These are phyloP conservation scores for Penicillium janthinellum DNA, from an alignment of 2,329 filamentous ascomycete genomes.

Conservation along the genomic window DNA sequence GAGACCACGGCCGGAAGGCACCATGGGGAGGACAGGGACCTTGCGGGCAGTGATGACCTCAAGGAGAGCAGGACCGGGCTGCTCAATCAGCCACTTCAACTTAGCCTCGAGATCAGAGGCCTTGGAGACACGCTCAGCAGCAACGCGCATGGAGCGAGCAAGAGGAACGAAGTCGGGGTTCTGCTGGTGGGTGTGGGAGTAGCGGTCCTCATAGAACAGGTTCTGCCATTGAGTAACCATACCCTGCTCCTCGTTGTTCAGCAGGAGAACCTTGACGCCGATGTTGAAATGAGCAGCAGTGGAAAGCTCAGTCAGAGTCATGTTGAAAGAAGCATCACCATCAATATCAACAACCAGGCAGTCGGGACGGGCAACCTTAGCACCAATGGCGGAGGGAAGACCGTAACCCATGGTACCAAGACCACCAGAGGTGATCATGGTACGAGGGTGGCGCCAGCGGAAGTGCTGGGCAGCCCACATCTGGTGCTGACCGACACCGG, in stretches of 20 bases:
- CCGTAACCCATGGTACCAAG: conserved; percentile 96
- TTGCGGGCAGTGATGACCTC: conserved; percentile 86
- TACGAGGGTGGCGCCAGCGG: conserved; percentile 86
- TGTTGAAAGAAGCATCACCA: conserved; percentile 97
- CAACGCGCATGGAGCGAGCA: conserved; percentile 85
- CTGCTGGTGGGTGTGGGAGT: conserved; percentile 84
- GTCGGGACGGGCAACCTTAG: conserved; percentile 81
- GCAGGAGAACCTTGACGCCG: conserved; percentile 87
- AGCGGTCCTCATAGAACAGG: conserved; percentile 94
- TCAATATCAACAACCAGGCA: conserved; percentile 93
- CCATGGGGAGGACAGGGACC: conserved; percentile 92
- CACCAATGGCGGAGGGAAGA: conserved; percentile 90
- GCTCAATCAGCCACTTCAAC: conserved; percentile 85
- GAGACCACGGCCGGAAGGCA: conserved; percentile 80
- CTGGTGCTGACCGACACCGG: conserved; percentile 96
- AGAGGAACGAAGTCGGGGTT: conserved; percentile 98
- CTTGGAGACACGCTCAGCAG: conserved; percentile 70
- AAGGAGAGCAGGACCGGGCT: conserved; percentile 86
- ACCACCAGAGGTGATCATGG: conserved; percentile 95
- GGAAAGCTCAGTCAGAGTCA: conserved; percentile 94
- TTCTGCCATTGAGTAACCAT: conserved; percentile 99
- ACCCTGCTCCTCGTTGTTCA: conserved; percentile 97
- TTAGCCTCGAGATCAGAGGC: conserved; percentile 75
- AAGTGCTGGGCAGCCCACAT: conserved; percentile 99
- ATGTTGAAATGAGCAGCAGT: conserved; percentile 96